Evolutionary conservation across 306 rosid genomes (phyloP), one percentile per base, ranked within the genome.

Genomic region (Benincasa hispida): DNA sequence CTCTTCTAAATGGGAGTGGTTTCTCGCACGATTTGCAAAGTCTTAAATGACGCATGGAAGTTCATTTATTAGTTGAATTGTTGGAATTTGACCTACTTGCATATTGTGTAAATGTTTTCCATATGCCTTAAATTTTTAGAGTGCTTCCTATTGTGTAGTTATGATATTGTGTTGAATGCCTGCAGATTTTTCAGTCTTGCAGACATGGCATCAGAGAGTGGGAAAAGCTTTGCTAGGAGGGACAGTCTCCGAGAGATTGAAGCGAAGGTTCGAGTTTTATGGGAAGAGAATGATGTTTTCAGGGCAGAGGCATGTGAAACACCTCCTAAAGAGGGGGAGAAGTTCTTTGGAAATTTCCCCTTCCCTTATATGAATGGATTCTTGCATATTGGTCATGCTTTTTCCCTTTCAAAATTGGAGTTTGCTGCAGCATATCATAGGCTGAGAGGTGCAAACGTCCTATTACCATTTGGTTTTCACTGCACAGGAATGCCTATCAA

Each of bases 401-500:
- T 94, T 76, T 91, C 96, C 0, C 41, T 94, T 66, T 90, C 98
- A 11, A 91, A 91, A 72, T 75, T 94, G 15, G 97, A 93, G 81
- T 93, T 93, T 41, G 92, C 98, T 5, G 89, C 96, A 2, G 98
- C 96, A 4, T 93, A 77, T 76, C 98, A 93, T 68, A 78, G 97
- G 61, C 62, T 93, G 21, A 87, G 91, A 54, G 98, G 98, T 15
- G 94, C 97, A 42, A 91, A 91, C 51, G 98, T 94, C 41, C 86
- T 94, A 6, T 78, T 91, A 14, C 98, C 98, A 10, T 94, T 94
- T 19, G 96, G 84, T 25, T 94, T 94, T 74, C 98, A 94, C 68
- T 94, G 98, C 90, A 94, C 98, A 0, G 98, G 98, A 68, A 90
- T 94, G 98, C 98, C 98, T 0, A 91, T 94, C 81, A 94, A 94